Evolutionary conservation across 805 yeast genomes (phyloP).

Genomic region (Lipomyces spencermartinsiae): DNA sequence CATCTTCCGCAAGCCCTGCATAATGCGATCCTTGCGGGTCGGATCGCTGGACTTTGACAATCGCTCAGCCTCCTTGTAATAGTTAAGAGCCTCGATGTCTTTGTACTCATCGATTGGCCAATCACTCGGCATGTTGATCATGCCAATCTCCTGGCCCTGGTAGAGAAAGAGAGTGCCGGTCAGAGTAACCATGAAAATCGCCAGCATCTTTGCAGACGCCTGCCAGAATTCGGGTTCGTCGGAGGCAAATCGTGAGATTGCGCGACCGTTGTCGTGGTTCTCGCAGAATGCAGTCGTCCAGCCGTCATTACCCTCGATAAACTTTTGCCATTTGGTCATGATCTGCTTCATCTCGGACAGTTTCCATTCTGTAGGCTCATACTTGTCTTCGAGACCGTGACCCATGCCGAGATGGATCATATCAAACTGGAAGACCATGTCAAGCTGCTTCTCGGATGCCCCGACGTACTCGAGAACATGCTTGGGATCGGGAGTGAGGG

Average conservation of each 20-base stretch:
- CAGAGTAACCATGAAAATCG: slow-evolving; percentile 54
- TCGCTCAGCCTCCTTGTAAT: slow-evolving; percentile 42
- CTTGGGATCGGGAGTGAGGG: slow-evolving; percentile 48
- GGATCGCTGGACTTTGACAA: slow-evolving; percentile 9
- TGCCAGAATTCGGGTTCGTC: slow-evolving; percentile 48
- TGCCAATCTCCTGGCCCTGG: slow-evolving; percentile 68
- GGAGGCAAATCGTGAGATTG: slow-evolving; percentile 59
- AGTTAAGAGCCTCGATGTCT: slow-evolving; percentile 57
- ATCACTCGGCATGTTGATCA: slow-evolving; percentile 54
- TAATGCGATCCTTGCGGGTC: not conserved
- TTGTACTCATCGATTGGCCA: slow-evolving; percentile 59
- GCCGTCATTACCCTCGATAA: slow-evolving; percentile 57
- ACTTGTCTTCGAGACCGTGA: slow-evolving; percentile 24
- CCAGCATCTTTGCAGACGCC: slow-evolving; percentile 56
- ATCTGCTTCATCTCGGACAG: slow-evolving; percentile 22
- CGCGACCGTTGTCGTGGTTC: slow-evolving; percentile 67
- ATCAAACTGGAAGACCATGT: slow-evolving; percentile 50
- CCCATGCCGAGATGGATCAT: slow-evolving; percentile 38
- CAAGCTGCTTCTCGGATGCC: slow-evolving; percentile 45
- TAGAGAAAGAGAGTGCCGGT: slow-evolving; percentile 63
- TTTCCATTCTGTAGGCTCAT: slow-evolving; percentile 17
- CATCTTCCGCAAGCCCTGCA: slow-evolving; percentile 45
- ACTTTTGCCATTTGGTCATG: slow-evolving; percentile 36
- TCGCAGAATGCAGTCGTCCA: slow-evolving; percentile 63
- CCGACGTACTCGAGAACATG: slow-evolving; percentile 42